Conservation (phyloP, 179 eudicot genomes). For the Nepenthes alata region DNA sequence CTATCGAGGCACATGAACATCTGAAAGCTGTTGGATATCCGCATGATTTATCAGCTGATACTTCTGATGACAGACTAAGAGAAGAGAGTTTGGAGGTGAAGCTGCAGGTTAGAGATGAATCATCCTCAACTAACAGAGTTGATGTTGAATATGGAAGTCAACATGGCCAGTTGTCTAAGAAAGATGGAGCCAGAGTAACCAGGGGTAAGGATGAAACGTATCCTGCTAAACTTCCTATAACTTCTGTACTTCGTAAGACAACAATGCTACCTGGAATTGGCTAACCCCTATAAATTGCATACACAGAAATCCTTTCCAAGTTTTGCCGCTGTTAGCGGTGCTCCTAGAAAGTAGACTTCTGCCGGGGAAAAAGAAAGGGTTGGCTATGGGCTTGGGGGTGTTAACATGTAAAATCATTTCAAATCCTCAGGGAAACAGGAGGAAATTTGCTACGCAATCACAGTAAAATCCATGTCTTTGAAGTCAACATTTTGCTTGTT, state of each 20-base stretch:
- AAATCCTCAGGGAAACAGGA: too few relatives aligned
- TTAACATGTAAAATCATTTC: too few relatives aligned
- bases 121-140: conserved; percentile 24
- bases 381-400: too few relatives aligned
- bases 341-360: too few relatives aligned
- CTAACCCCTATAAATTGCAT: too few relatives aligned
- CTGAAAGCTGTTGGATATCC: conserved; percentile 17
- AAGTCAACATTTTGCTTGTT: too few relatives aligned
- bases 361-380: too few relatives aligned
- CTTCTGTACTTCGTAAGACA: neutral
- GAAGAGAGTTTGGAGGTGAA: conserved; percentile 25
- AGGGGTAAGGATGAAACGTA: conserved; percentile 46
- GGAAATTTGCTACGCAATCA: neutral
- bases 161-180: conserved; percentile 21
- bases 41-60: conserved; percentile 14
- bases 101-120: conserved; percentile 24
- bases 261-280: neutral
- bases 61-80: conserved; percentile 17
- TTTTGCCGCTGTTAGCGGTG: too few relatives aligned
- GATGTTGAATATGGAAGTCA: conserved; percentile 31
- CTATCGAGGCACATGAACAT: conserved; percentile 10
- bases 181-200: conserved; percentile 27
- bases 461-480: too few relatives aligned
- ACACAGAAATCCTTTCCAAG: too few relatives aligned
- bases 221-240: neutral